Evolutionary conservation across 169 alveolate species (phyloP), one percentile per base, ranked within the genome.

Genomic region (Eimeria necatrix): DNA sequence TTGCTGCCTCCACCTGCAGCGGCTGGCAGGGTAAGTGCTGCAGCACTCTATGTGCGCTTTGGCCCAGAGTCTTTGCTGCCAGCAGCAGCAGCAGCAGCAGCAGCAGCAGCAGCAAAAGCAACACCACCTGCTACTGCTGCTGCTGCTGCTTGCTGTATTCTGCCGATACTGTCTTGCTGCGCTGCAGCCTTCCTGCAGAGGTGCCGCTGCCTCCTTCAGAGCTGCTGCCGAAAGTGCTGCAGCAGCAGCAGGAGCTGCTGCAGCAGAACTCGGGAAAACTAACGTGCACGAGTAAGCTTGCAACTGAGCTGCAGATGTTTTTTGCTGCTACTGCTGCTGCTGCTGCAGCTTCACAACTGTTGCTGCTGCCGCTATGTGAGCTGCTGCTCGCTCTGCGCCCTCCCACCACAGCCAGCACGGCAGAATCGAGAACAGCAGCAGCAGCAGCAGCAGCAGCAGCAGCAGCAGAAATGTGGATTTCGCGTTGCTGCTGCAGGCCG

Each of bases 161-260:
- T 14, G 8, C 20, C 64, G 8, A 14, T 64, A 8, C 41, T 46
- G 59, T 48, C 49, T 4, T n/a, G 46, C 59, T 4, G 10, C 24
- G 60, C 68, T 78, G 87, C 87, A 78, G 87, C 68, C 49, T 78
- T 46, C 87, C 60, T 20, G 24, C 87, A 16, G 87, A 46, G 46
- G 60, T 48, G 87, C 87, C 87, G 51, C 64, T 78, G 87, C 68
- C 64, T 46, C 87, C 87, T 20, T 78, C 87, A 3, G 87, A 78
- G 87, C 70, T 78, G 87, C 87, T 78, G 68, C 49, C 68, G 49
- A 78, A 78, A 46, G 87, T 78, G 60, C 64, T 78, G 87, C 87
- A 78, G 87, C 87, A 78, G 64, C 87, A 78, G 87, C 87, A 48
- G 60, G 46, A 41, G 85, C 46, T 26, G 85, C 49, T 74, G 68